These are phyloP conservation scores for Globisporangium middletonii DNA, from an alignment of 352 stramenopile species.

Conservation along the genomic window DNA sequence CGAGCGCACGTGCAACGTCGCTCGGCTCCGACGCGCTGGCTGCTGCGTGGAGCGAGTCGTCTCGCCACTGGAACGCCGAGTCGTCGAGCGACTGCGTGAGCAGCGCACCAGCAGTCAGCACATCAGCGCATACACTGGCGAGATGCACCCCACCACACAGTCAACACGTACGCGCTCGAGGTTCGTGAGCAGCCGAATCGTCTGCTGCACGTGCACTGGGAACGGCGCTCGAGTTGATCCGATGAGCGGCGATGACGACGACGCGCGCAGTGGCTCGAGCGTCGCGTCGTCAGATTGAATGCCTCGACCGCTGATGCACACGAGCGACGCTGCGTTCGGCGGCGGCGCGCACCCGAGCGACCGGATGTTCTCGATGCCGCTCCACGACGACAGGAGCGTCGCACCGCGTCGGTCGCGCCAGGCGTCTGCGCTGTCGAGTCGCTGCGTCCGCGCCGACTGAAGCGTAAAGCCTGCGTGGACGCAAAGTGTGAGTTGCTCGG, in stretches of 20 bases:
- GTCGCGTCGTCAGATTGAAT: neutral
- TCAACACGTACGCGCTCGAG: constrained; percentile 7
- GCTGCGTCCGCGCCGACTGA: neutral
- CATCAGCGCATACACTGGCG: too few relatives aligned
- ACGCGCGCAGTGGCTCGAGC: neutral
- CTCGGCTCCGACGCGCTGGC: neutral
- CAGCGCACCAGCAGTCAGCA: neutral
- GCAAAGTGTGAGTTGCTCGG: constrained; percentile 5
- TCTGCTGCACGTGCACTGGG: constrained; percentile 2
- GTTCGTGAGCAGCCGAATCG: constrained; percentile 6
- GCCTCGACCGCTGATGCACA: constrained; percentile 5
- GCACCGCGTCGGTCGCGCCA: neutral
- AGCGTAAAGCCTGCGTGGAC: constrained; percentile 9
- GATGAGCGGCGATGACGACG: neutral
- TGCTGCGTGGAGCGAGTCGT: neutral
- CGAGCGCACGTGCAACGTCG: constrained; percentile 4
- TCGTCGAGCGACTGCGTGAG: constrained; percentile 1
- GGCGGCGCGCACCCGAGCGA: constrained; percentile 8
- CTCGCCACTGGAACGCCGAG: neutral
- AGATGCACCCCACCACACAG: neutral
- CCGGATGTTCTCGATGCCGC: constrained; percentile 14
- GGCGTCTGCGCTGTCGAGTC: neutral
- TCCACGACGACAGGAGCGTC: constrained; percentile 13
- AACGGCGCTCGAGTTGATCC: neutral
- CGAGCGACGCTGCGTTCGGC: constrained; percentile 6